Base-by-base conservation (phyloP, 345 rosid species). In the Melaleuca quinquenervia region DNA sequence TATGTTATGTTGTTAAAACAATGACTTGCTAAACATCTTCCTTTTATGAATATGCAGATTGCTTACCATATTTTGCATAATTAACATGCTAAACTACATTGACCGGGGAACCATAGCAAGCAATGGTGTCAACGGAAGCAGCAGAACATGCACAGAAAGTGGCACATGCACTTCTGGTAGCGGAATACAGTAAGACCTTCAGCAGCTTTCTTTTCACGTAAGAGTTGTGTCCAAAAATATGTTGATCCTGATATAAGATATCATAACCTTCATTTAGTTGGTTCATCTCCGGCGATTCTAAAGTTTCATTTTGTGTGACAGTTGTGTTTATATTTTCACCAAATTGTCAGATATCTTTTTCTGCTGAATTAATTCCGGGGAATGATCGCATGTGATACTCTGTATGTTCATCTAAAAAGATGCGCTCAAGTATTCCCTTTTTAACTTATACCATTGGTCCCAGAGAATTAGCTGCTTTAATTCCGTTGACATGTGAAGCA, bases 101-200 rank as follows among this genome's bases (percentile, higher is more conserved):
- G 99, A 97, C 90, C 94, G 99, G 86, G 99, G 99, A 88, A 90
- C 97, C 50, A 97, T 97, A 36, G 99, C 99, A 11, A 97, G 99
- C 91, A 97, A 97, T 87, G 99, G 99, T 88, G 94, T 97, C 84
- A 97, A 97, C 87, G 99, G 99, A 62, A 95, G 96, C 88, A 91
- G 74, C 32, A 86, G 88, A 85, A 87, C 91, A 32, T 97, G 98
- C 92, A 86, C 96, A 36, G 86, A 91, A 49, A 90, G 84, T 90
- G 96, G 96, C 83, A 94, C 91, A 52, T 97, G 99, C 91, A 92
- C 93, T 76, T 53, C 94, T 80, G 99, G 97, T 75, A 93, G 89
- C 50, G 98, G 98, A 87, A 96, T 97, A 86, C 99, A 97, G 99
- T 97, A 96, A 93, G 99, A 82, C 84, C 90, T 54, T 52, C 55